Conservation (phyloP, 1,139 yeast species). For the Blastobotrys ciferrii region DNA sequence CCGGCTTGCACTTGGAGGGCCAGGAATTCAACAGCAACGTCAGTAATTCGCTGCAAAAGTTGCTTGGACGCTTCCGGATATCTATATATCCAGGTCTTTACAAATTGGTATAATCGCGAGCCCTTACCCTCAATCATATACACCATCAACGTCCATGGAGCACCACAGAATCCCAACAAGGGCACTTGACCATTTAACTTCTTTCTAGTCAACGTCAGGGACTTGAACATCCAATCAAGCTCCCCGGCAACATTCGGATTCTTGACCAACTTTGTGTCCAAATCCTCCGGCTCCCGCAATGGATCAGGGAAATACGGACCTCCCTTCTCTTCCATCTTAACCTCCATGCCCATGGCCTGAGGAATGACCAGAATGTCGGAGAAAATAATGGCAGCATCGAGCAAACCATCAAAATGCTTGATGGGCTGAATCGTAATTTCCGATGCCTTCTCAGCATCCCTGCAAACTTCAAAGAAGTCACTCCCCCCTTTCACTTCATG, state of each 20-base stretch:
- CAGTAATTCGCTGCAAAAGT: slow-evolving; percentile 75
- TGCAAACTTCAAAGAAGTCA: slow-evolving; percentile 90
- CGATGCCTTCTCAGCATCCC: slow-evolving; percentile 90
- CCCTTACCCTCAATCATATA: slow-evolving; percentile 99
- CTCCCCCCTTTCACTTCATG: slow-evolving; percentile 82
- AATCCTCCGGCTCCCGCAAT: slow-evolving; percentile 68
- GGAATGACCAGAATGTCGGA: slow-evolving; percentile 95
- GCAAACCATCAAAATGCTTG: slow-evolving; percentile 79
- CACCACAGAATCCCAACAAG: slow-evolving; percentile 91
- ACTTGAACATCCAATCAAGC: slow-evolving; percentile 90
- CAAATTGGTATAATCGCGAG: slow-evolving; percentile 83
- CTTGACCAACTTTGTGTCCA: slow-evolving; percentile 51
- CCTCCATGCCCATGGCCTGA: slow-evolving; percentile 97
- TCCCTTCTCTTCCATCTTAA: slow-evolving; percentile 88
- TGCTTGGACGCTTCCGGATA: slow-evolving; percentile 70
- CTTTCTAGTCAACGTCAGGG: slow-evolving; percentile 81
- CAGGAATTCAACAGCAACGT: slow-evolving; percentile 86
- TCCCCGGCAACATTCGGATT: slow-evolving; percentile 68
- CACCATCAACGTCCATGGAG: slow-evolving; percentile 95
- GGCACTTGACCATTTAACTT: slow-evolving; percentile 90
- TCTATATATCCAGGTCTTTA: slow-evolving; percentile 87
- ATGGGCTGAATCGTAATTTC: slow-evolving; percentile 95
- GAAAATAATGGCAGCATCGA: slow-evolving; percentile 96
- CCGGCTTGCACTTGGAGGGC: slow-evolving; percentile 97
- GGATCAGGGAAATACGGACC: slow-evolving; percentile 96